Percentiles rank a stretch among this genome's conserved stretches.
These are phyloP conservation scores for Amanita rimosa DNA, from an alignment of 768 basidiomycete species.

Conservation along the genomic window DNA sequence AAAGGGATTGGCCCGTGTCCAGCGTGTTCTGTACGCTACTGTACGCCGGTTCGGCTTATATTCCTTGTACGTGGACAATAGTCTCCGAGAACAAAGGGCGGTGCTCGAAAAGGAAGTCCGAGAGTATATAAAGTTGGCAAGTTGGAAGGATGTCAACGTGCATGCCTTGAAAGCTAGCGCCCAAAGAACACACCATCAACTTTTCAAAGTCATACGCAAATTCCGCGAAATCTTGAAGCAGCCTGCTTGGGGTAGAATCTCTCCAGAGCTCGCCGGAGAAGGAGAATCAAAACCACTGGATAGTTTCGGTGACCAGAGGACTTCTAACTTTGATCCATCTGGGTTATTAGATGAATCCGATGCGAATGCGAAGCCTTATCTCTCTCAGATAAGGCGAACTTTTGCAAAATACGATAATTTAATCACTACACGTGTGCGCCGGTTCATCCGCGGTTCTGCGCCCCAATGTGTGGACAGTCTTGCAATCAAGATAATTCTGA, in stretches of 20 bases:
- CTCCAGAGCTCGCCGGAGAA: constrained; percentile 22
- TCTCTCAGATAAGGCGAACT: constrained; percentile 38
- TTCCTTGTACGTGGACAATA: constrained; percentile 28
- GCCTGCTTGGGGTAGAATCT: constrained; percentile 39
- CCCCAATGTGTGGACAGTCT: constrained; percentile 40
- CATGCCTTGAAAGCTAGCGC: constrained; percentile 90
- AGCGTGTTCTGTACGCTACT: constrained; percentile 49
- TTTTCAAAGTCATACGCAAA: constrained; percentile 85
- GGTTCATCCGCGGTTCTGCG: constrained; percentile 27
- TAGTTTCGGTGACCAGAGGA: background rate
- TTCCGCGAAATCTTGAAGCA: constrained; percentile 85
- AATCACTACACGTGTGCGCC: constrained; percentile 28
- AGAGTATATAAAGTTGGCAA: constrained; percentile 87
- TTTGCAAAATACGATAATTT: constrained; percentile 37
- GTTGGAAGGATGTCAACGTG: constrained; percentile 97
- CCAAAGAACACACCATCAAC: constrained; percentile 77
- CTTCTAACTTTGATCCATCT: background rate
- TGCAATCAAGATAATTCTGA: constrained; percentile 51
- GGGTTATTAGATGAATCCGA: constrained; percentile 10
- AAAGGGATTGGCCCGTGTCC: constrained; percentile 34
- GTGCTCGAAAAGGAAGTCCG: constrained; percentile 71
- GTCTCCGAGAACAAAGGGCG: constrained; percentile 44
- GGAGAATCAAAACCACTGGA: constrained; percentile 19
- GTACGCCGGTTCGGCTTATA: constrained; percentile 57
- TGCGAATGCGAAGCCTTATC: constrained; percentile 20